Evolutionary conservation across 2,329 filamentous ascomycete species (phyloP), one percentile per base, ranked within the genome.

Genomic region (Trichoderma semiorbis): DNA sequence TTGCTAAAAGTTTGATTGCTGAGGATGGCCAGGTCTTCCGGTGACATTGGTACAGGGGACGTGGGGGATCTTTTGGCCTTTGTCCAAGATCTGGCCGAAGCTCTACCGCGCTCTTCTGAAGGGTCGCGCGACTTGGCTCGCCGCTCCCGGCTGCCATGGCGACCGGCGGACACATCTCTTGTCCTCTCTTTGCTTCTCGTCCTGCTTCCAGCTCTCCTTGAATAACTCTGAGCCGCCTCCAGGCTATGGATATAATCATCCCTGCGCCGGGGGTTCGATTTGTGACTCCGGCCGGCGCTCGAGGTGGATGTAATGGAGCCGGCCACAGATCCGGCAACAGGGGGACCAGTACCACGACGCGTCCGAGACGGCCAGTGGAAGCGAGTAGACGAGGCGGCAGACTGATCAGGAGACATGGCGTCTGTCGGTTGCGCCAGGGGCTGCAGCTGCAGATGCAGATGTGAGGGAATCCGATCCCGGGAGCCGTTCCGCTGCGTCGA

Each of bases 21-120:
- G 64, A 92, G 81, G 75, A 88, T 91, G 77, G 90, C 89, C 72
- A 93, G 79, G 77, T 98, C 94, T 76, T 97, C 93, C 0, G 94
- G 94, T 3, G 95, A 97, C 95, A 98, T 98, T 3, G 95, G 94
- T 2, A 97, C 88, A 0, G 95, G 95, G 0, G 95, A 98, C 2
- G 94, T 97, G 1, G 95, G 95, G 1, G 95, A 98, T 26, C 93
- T 88, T 81, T 97, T 97, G 21, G 92, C 89, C 78, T 90, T 92
- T 74, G 92, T 82, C 71, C 86, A 94, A 74, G 90, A 91, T 26
- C 91, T 88, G 58, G 88, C 86, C 14, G 87, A 84, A 28, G 86
- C 87, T 73, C 93, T 88, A 24, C 92, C 93, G 71, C 93, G 90
- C 55, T 92, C 91, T 74, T 91, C 88, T 0, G 93, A 94, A 12